Conservation (phyloP, 73 alveolate species). For the Paramecium caudatum region DNA sequence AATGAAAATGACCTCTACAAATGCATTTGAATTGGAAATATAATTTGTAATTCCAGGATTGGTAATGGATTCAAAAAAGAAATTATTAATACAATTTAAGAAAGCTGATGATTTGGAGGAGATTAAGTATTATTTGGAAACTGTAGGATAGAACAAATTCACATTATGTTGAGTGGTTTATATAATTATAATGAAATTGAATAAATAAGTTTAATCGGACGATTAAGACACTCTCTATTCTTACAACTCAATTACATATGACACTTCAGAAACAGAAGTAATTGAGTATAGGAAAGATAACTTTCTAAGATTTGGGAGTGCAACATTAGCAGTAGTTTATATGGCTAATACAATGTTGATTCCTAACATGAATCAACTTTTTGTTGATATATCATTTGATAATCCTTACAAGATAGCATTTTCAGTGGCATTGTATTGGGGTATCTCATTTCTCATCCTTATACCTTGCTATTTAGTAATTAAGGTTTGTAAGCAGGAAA, state of each 20-base stretch:
- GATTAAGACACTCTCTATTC: slow-evolving; percentile 14
- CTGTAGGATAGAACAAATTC: slow-evolving; percentile 55
- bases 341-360: slow-evolving; percentile 68
- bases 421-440: slow-evolving; percentile 42
- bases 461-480: slow-evolving; percentile 66
- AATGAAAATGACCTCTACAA: slow-evolving; percentile 7
- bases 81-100: slow-evolving; percentile 22
- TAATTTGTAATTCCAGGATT: slow-evolving; percentile 59
- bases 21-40: slow-evolving; percentile 25
- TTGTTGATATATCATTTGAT: not conserved
- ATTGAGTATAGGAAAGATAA: not conserved
- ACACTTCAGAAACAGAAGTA: not conserved
- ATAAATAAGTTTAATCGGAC: not conserved
- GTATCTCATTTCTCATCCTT: not conserved
- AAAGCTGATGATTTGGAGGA: slow-evolving; percentile 60
- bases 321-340: slow-evolving; percentile 41
- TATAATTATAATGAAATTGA: not conserved
- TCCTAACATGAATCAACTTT: slow-evolving; percentile 55
- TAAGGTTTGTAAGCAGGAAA: slow-evolving; percentile 27
- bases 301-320: slow-evolving; percentile 13
- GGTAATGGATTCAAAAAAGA: slow-evolving; percentile 64
- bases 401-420: not conserved
- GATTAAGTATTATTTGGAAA: slow-evolving; percentile 42
- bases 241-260: not conserved
- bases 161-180: slow-evolving; percentile 7